Base-by-base conservation (phyloP, 1,284 basidiomycete genomes). In the Naganishia liquefaciens region DNA sequence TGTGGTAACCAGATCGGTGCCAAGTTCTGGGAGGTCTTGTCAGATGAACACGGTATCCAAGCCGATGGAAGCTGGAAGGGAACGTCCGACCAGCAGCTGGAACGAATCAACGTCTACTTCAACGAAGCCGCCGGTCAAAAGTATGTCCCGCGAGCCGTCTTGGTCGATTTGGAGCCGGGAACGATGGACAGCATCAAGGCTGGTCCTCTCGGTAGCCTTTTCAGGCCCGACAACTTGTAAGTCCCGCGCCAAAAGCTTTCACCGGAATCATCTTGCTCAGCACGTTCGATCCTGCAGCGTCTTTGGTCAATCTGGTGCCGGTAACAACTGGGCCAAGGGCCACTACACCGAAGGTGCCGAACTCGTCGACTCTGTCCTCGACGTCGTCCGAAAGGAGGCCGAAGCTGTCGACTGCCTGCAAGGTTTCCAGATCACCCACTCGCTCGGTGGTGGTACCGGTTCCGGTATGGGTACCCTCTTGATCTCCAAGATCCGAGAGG, bases 21-120 rank as follows among this genome's bases (percentile, higher is more conserved):
- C 51, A 58, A 58, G 40, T 65, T 65, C 64, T 65, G 64, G 64
- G 64, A 65, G 42, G 64, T 65, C 63, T 87, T 98, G 77, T 94
- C 92, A 68, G 93, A 97, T 80, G 94, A 98, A 84, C 94, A 98
- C 80, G 92, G 92, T 77, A 93, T 97, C 80, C 91, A 91, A 80
- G 84, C 83, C 79, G 52, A 50, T 25, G n/a, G 43, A 57, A 71
- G 52, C 68, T 98, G 97, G 87, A 88, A 89, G 81, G 95, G 95
- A 76, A 92, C 81, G 80, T 89, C 89, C 78, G 93, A 97, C 82
- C 87, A 93, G 73, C 95, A 98, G 83, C 89, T 98, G 73, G 95
- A 98, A 82, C 90, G 93, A 74, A 96, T 97, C 83, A 90, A 89
- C 75, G 92, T 94, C 71, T 95, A 94, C 84, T 95, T 92, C 83